Percentiles rank a stretch among this genome's conserved stretches.
These are phyloP conservation scores for Neurospora cerealis DNA, from an alignment of 495 filamentous ascomycete genomes.

Conservation along the genomic window DNA sequence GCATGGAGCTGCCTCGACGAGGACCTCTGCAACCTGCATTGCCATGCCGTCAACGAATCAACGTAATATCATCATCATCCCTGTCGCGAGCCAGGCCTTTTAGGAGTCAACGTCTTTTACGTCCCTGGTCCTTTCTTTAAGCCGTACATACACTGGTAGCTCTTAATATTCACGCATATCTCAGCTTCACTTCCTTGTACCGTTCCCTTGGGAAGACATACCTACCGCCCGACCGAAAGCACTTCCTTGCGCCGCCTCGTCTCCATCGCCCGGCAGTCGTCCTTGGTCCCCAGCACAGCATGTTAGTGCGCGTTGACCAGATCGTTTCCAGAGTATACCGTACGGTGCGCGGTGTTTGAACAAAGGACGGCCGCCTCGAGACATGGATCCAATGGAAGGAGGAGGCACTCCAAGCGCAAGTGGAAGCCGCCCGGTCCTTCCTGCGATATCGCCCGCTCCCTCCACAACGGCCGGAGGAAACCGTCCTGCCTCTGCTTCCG, in stretches of 20 bases:
- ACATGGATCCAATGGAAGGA: conserved; percentile 22
- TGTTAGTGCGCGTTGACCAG: conserved; percentile 2
- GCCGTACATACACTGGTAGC: background rate
- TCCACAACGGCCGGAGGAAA: conserved; percentile 8
- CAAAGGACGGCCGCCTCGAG: background rate
- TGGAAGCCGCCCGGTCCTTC: background rate
- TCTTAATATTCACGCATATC: background rate
- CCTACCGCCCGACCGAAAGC: background rate
- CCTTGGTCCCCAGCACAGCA: conserved; percentile 1
- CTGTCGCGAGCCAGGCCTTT: background rate
- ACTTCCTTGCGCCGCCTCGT: background rate
- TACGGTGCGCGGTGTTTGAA: background rate
- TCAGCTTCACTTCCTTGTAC: background rate
- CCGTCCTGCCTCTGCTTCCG: background rate
- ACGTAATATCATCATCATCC: background rate
- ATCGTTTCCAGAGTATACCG: background rate
- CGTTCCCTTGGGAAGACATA: background rate
- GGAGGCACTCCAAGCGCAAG: conserved; percentile 9
- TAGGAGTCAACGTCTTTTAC: background rate
- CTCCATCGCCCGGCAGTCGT: background rate
- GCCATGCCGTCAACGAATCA: background rate
- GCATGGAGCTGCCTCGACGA: background rate
- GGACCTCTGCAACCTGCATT: background rate
- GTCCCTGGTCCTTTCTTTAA: background rate
- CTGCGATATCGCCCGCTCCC: background rate